Evolutionary conservation across 2,329 filamentous ascomycete genomes (phyloP), one percentile per base, ranked within the genome.

Genomic region (Arachnopeziza araneosa): DNA sequence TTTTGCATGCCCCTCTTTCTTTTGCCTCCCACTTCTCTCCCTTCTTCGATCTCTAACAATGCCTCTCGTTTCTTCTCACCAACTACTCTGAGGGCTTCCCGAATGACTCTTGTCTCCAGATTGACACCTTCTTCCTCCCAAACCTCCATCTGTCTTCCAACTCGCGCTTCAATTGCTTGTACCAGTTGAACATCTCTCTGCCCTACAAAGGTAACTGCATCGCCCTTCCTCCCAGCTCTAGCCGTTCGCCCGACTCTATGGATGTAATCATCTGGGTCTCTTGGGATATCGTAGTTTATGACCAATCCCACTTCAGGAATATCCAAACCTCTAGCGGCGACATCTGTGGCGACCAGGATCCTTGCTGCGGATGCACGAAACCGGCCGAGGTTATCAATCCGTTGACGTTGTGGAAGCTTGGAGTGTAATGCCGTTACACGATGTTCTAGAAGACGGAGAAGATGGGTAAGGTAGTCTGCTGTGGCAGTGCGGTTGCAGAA

Each of bases 221-320:
- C 88, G 69, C 95, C 95, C 57, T 80, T 81, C 52, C 92, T 84
- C 0, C 95, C 95, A 0, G 95, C 95, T 83, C 95, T 87, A 2
- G 95, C 95, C 14, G 95, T 99, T 76, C 95, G 88, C 73, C 95
- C 95, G 55, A 97, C 93, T 14, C 95, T 86, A 77, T 99, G 95
- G 66, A 99, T 95, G 74, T 99, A 99, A 75, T 97, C 93, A 73
- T 97, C 93, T 2, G 93, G 91, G 71, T 97, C 91, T n/a, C 93
- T 86, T 0, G 95, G 95, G 0, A 99, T 85, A 72, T 99, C 95
- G 75, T 93, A 99, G 76, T 99, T 98, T 71, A 99, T 79, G 1
- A 99, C 95, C 19, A 98, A 76, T 58, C 84, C 88, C 7, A 98
- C 93, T 67, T 92, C 90, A 1, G 93, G 93, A 63, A 99, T 97